Percentiles rank a stretch among this genome's conserved stretches.
phyloP scores from a whole-genome alignment of 2,329 filamentous ascomycete species.

The Cercospora brassicicola region DNA sequence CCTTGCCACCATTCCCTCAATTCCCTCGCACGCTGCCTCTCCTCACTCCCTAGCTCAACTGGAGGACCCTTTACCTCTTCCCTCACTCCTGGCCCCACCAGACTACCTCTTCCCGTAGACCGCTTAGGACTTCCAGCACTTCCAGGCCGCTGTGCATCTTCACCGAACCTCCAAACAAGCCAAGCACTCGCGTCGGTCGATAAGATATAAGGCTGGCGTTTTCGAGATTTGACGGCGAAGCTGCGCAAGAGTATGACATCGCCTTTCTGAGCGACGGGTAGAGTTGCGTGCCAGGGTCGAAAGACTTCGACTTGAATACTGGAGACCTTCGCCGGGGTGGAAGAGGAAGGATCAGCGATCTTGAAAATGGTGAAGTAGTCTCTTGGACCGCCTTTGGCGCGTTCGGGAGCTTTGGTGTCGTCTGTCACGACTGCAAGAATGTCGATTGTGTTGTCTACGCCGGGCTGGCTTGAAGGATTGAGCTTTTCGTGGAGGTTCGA shows the following conservation, averaged over 20 bases:
- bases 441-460: conserved; percentile 41
- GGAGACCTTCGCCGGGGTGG: conserved; percentile 13
- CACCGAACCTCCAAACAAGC: conserved; percentile 48
- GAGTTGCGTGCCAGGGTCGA: conserved; percentile 44
- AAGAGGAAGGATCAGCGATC: conserved; percentile 42
- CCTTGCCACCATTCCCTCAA: conserved; percentile 45
- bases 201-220: conserved; percentile 40
- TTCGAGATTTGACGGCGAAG: conserved; percentile 46
- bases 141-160: conserved; percentile 29
- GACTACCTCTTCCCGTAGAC: conserved; percentile 29
- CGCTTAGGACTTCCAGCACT: conserved; percentile 26
- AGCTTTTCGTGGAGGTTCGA: conserved; percentile 42
- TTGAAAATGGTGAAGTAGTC: conserved; percentile 48
- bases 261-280: conserved; percentile 45
- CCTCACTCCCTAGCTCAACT: conserved; percentile 49
- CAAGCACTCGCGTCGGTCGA: conserved; percentile 48
- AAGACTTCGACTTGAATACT: conserved; percentile 44
- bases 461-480: conserved; percentile 43
- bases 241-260: conserved; percentile 49
- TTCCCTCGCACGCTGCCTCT: conserved; percentile 44
- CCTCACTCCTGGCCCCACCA: conserved; percentile 27
- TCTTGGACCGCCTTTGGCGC: conserved; percentile 45
- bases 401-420: conserved; percentile 36
- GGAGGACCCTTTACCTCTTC: conserved; percentile 50
- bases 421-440: conserved; percentile 47